Evolutionary conservation across 1,284 basidiomycete species (phyloP).

Genomic region (Ceratobasidium papillatum): DNA sequence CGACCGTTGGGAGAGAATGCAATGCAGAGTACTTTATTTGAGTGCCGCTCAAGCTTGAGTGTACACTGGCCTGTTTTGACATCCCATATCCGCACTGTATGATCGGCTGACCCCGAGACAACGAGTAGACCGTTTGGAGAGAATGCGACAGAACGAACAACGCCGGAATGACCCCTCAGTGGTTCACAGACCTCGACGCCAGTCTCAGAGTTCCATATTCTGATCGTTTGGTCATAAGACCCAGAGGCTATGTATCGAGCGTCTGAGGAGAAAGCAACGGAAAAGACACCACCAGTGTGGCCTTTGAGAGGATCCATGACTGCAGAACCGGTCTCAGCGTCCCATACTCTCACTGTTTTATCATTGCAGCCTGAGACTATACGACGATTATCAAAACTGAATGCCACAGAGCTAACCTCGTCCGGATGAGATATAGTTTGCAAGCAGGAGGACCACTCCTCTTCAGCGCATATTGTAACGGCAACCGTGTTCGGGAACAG

Average conservation of each 20-base stretch:
- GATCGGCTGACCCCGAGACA: neutral
- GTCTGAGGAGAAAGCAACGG: neutral
- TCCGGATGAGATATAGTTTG: neutral
- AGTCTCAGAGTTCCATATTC: neutral
- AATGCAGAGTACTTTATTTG: neutral
- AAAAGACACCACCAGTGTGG: neutral
- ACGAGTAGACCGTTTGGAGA: neutral
- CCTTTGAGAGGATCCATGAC: neutral
- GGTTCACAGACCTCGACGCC: neutral
- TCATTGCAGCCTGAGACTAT: neutral
- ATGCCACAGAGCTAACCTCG: neutral
- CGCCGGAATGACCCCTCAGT: neutral
- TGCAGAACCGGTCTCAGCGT: neutral
- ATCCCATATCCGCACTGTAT: neutral
- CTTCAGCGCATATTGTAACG: neutral
- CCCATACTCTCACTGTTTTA: neutral
- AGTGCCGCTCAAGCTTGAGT: neutral
- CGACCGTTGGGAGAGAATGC: slow-evolving; percentile 1
- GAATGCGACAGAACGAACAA: neutral
- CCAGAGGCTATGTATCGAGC: neutral
- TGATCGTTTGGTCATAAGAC: neutral
- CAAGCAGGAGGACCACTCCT: neutral
- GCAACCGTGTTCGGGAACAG: neutral
- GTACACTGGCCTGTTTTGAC: neutral
- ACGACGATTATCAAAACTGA: neutral